Evolutionary conservation across 1,284 basidiomycete species (phyloP), one percentile per base, ranked within the genome.

Genomic region (Puccinia novopanici): DNA sequence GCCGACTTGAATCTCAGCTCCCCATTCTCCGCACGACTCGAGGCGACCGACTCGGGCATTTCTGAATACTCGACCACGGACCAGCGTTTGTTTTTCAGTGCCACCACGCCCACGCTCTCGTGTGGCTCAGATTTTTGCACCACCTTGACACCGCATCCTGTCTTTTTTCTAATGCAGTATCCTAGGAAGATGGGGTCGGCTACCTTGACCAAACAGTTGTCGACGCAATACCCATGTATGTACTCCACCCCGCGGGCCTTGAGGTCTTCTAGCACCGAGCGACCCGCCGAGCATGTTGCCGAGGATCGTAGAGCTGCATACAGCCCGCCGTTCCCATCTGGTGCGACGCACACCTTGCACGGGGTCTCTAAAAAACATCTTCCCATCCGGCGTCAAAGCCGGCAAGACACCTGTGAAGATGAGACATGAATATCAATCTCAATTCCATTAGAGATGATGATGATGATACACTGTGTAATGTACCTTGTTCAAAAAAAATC

Each of bases 21-120:
- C 76, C 91, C 92, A 73, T 89, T 87, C 9, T 89, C 83, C 83
- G 94, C 91, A 0, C 61, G 63, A 82, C 89, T 88, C 85, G 93
- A 92, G 17, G 95, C 91, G 86, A 98, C 92, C 83, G 92, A 92
- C 82, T 89, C 88, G 12, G 93, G 91, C 84, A 99, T 94, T 87
- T 99, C 97, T 17, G 94, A 96, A 88, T 99, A 99, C 87, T 99
- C 97, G 82, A 99, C 93, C 68, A 99, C 96, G 82, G 91, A 91
- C 87, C 91, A 98, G 84, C 92, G 92, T 84, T 90, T 89, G 50
- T 91, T 92, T 57, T 91, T 90, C 79, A 90, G 89, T 12, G 94
- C 96, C 82, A 99, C 90, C 82, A 99, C 96, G 65, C 97, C 97
- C 82, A 99, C 97, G 9, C 92, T 92, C 87, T 99, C 97, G 82